Evolutionary conservation across 177 flowering plant genomes (phyloP), one percentile per base, ranked within the genome.

Genomic region (Vitis hybrid): DNA sequence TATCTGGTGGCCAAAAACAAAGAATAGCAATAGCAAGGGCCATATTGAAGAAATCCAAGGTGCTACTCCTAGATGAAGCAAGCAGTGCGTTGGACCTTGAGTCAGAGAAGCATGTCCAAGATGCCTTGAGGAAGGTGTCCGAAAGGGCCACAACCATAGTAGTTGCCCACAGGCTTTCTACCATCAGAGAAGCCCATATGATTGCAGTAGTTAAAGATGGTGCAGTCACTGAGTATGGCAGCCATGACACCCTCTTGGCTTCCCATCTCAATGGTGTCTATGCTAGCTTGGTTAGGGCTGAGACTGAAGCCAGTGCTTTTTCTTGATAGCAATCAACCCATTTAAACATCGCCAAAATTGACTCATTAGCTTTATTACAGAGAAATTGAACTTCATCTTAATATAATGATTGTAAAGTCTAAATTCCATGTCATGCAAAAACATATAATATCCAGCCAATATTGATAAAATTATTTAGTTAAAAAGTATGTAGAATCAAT

Each of bases 1-100:
- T 89, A 65, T 91, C 92, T 7, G 97, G 87, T 0, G 90, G 90
- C 6, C 86, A 86, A 56, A 84, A 83, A 65, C 90, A 85, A 48
- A 80, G 90, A 68, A 78, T 89, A 32, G 96, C 96, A 0, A 91
- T 91, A 63, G 91, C 93, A 45, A 85, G 96, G 58, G 91, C 92
- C 0, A 82, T 91, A 18, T 39, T 91, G 73, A 91, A 89, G 81
- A 80, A 67, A 68, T 78, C 94, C n/a, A 82, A 72, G 64, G 75
- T 91, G 56, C 68, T 91, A 13, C 74, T 91, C 34, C 80, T 91
- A 23, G 97, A 91, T 73, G 94, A 91, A 74, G 92, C 92, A 49
- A 91, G 91, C 75, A 91, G 92, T 73, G 92, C 94, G 13, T 48
- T 91, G 78, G 93, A 91, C 80, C 71, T 88, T 80, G 92, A 89